phyloP scores from a whole-genome alignment of 129 eudicot species.

The Apium graveolens region DNA sequence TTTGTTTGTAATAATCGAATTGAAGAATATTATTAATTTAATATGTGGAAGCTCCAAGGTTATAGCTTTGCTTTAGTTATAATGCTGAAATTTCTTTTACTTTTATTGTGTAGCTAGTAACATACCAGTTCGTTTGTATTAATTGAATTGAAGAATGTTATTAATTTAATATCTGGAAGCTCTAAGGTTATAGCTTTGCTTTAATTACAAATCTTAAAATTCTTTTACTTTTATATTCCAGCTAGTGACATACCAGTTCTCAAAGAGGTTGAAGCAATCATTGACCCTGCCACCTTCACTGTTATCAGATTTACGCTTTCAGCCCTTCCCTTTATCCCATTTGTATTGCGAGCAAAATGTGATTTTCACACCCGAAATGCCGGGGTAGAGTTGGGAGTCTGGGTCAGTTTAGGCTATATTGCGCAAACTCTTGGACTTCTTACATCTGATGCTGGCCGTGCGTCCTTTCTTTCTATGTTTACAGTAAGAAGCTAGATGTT shows the following conservation, averaged over 20 bases:
- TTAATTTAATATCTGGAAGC: background rate
- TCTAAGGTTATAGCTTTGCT: background rate
- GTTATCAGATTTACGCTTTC: slow-evolving; percentile 61
- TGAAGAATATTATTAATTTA: background rate
- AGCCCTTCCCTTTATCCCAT: slow-evolving; percentile 76
- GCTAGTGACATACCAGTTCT: slow-evolving; percentile 79
- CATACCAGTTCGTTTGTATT: background rate
- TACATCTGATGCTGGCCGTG: slow-evolving; percentile 92
- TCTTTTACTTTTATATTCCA: slow-evolving; percentile 3
- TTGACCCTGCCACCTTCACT: slow-evolving; percentile 82
- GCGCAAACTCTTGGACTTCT: slow-evolving; percentile 80
- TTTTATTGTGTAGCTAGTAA: slow-evolving; percentile 43
- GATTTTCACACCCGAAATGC: slow-evolving; percentile 58
- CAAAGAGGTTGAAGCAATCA: slow-evolving; percentile 75
- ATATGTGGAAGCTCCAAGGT: background rate
- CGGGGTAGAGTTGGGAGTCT: slow-evolving; percentile 77
- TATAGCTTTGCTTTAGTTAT: background rate
- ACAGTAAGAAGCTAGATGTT: slow-evolving; percentile 55
- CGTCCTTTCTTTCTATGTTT: slow-evolving; percentile 76
- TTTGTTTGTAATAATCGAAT: background rate
- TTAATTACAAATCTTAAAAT: background rate
- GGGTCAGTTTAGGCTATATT: slow-evolving; percentile 92
- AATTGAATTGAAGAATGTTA: background rate
- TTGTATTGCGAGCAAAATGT: slow-evolving; percentile 52
- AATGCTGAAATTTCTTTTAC: background rate